phyloP scores from a whole-genome alignment of 768 basidiomycete genomes.

The Auriscalpium vulgare region DNA sequence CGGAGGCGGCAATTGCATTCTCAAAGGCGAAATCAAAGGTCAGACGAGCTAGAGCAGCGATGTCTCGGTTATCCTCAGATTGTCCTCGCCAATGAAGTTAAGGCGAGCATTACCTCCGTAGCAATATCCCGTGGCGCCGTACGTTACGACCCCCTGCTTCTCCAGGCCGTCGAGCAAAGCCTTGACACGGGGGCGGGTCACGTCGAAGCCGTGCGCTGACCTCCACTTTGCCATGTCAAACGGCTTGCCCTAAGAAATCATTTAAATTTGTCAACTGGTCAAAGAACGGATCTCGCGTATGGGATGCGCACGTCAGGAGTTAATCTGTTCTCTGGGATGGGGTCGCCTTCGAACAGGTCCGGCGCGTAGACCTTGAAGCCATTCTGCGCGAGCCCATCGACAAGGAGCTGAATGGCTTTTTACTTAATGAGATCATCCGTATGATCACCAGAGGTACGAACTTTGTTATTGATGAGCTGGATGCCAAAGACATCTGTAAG shows the following conservation, averaged over 20 bases:
- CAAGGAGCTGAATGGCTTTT: slow-evolving; percentile 19
- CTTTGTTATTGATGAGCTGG: slow-evolving; percentile 37
- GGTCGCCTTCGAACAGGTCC: slow-evolving; percentile 31
- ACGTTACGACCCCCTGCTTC: slow-evolving; percentile 44
- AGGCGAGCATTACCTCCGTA: slow-evolving; percentile 39
- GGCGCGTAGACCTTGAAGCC: slow-evolving; percentile 30
- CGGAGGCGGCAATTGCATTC: slow-evolving; percentile 38
- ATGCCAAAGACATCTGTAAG: slow-evolving; percentile 47
- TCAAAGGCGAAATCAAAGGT: slow-evolving; percentile 58
- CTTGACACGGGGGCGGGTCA: slow-evolving; percentile 21
- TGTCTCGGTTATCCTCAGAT: too few relatives aligned
- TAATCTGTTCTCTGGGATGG: slow-evolving; percentile 19
- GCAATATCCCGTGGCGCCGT: slow-evolving; percentile 65
- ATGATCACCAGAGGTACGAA: slow-evolving; percentile 13
- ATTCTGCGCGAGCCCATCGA: slow-evolving; percentile 31
- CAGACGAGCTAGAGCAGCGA: slow-evolving; percentile 34
- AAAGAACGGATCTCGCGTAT: too few relatives aligned
- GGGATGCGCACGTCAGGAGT: not conserved
- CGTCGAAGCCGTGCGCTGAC: not conserved
- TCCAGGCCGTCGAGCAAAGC: slow-evolving; percentile 51
- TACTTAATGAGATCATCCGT: not conserved
- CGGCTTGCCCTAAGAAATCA: not conserved
- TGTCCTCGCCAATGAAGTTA: not conserved
- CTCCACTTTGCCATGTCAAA: not conserved
- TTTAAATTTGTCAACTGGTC: too few relatives aligned